A percentile compares a stretch with the other conserved stretches of the same genome.
Conservation (phyloP, 192 early-diverging fungal species). For the Geranomyces variabilis region DNA sequence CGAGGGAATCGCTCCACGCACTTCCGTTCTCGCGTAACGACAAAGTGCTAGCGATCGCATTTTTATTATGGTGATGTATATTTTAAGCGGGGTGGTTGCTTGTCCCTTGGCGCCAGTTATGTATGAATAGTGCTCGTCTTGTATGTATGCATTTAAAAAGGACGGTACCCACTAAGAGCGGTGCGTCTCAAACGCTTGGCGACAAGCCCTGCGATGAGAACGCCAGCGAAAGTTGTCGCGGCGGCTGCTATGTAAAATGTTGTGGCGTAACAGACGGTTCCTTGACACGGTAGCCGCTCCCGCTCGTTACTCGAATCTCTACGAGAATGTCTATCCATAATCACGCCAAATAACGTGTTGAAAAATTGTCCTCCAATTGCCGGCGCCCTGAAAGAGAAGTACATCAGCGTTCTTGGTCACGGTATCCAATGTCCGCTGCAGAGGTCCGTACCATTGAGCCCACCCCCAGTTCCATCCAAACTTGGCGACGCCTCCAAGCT, state of each 20-base stretch:
- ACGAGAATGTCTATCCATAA: constrained; percentile 20
- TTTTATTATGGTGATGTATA: too few relatives aligned
- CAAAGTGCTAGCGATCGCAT: too few relatives aligned
- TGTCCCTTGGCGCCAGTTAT: too few relatives aligned
- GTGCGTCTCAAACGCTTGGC: neutral
- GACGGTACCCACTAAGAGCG: too few relatives aligned
- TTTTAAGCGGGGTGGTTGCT: too few relatives aligned
- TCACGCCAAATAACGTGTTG: constrained; percentile 43
- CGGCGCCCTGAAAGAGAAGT: constrained; percentile 43
- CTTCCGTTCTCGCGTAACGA: too few relatives aligned
- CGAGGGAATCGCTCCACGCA: too few relatives aligned
- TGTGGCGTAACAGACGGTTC: neutral
- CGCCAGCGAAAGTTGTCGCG: neutral
- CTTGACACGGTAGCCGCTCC: neutral
- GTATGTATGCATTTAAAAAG: too few relatives aligned
- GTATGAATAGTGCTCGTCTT: too few relatives aligned
- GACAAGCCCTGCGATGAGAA: neutral
- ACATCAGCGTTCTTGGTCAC: neutral
- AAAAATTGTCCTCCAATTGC: constrained; percentile 46
- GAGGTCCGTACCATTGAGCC: neutral
- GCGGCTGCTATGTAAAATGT: neutral
- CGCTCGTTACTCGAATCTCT: neutral
- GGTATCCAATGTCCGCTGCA: neutral
- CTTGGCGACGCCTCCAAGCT: constrained; percentile 38
- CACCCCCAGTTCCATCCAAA: constrained; percentile 46